Percentiles rank a stretch among this genome's conserved stretches.
Evolutionary conservation across 129 eudicot genomes (phyloP).

Genomic region (Lactuca sativa): DNA sequence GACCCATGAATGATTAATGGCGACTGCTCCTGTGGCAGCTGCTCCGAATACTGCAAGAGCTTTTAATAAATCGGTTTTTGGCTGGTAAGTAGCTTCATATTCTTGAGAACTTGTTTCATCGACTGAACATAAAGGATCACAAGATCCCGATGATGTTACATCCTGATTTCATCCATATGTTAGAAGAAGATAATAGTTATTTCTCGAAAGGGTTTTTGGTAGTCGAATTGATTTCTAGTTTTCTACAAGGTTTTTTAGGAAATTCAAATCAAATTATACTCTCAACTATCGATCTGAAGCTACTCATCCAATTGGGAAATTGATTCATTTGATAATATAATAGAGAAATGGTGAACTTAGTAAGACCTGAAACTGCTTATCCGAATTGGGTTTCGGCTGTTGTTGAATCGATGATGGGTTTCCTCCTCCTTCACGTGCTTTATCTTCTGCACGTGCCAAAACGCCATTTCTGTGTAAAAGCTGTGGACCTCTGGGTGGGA

Average conservation of each 20-base stretch:
- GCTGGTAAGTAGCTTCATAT: slow-evolving; percentile 67
- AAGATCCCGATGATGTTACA: slow-evolving; percentile 58
- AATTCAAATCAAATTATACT: neutral
- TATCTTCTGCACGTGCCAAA: slow-evolving; percentile 68
- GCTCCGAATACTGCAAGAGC: slow-evolving; percentile 91
- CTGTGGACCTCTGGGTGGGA: slow-evolving; percentile 14
- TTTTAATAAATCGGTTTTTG: slow-evolving; percentile 88
- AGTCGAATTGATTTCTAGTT: neutral
- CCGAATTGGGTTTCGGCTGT: slow-evolving; percentile 34
- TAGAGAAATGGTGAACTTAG: neutral
- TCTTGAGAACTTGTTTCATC: slow-evolving; percentile 91
- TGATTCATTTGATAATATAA: neutral
- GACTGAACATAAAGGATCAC: slow-evolving; percentile 96
- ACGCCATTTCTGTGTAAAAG: slow-evolving; percentile 47
- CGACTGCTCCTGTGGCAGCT: slow-evolving; percentile 85
- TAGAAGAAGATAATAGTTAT: neutral
- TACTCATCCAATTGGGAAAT: neutral
- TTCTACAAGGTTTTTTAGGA: neutral
- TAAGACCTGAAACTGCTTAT: slow-evolving; percentile 48
- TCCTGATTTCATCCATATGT: slow-evolving; percentile 46
- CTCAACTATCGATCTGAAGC: neutral
- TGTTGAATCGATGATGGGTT: slow-evolving; percentile 30
- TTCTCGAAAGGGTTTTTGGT: neutral
- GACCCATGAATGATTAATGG: slow-evolving; percentile 95
- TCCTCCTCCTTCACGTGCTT: slow-evolving; percentile 47